Conservation (phyloP, 768 basidiomycete genomes). For the Krasilnikovozyma curviuscula region DNA sequence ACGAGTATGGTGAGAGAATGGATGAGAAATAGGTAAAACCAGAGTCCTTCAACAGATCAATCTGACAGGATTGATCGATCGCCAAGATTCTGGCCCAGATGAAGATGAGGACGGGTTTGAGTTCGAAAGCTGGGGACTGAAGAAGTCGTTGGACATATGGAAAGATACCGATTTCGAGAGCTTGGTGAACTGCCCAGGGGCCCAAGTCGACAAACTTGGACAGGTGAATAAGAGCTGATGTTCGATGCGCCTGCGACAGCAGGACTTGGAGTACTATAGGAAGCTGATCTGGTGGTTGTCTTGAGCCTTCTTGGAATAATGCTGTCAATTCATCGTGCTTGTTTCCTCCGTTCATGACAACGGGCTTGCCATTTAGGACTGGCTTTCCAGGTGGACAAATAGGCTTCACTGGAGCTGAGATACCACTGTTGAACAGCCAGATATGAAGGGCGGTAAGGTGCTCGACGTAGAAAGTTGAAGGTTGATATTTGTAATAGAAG, state of each 20-base stretch:
- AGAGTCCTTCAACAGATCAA: constrained; percentile 58
- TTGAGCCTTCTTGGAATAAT: constrained; percentile 10
- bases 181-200: constrained; percentile 94
- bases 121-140: constrained; percentile 80
- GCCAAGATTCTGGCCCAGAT: constrained; percentile 97
- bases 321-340: no score
- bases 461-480: constrained; percentile 84
- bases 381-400: constrained; percentile 7
- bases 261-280: constrained; percentile 95
- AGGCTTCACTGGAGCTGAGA: constrained; percentile 12
- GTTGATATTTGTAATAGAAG: constrained; percentile 43
- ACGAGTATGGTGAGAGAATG: constrained; percentile 33
- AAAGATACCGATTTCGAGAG: constrained; percentile 91
- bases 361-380: no score
- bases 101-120: constrained; percentile 94
- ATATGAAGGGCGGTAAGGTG: constrained; percentile 95
- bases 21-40: constrained; percentile 34
- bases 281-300: constrained; percentile 76
- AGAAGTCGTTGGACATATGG: constrained; percentile 93
- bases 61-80: constrained; percentile 81
- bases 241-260: constrained; percentile 83
- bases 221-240: constrained; percentile 82
- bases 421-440: constrained; percentile 79
- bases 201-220: constrained; percentile 96
- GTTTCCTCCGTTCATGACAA: no score